Evolutionary conservation across 352 stramenopile species (phyloP), one percentile per base, ranked within the genome.

Genomic region (Pythium sukuiense): DNA sequence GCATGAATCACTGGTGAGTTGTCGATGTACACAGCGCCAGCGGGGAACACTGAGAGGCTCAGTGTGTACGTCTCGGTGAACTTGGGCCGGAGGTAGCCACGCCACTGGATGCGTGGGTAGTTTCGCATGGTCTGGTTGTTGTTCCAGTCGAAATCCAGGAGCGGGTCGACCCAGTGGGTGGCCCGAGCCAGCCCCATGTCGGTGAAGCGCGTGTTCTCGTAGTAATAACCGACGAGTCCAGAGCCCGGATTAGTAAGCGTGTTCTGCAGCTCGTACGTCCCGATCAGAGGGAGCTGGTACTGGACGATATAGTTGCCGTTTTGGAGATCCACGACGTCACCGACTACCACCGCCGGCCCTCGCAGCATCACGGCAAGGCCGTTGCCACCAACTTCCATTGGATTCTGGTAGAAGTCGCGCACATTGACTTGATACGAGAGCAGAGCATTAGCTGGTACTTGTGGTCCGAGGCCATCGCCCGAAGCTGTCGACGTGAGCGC

Each of bases 51-150:
- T 0, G 50, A 37, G 2, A 73, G 52, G 37, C 26, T n/a, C 13
- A 73, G 46, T 6, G 39, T 65, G 43, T 66, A 73, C 18, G 6
- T 49, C 43, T 73, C 67, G 0, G 67, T 69, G 33, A 55, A 69
- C 33, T 55, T 30, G 0, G 67, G 67, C 37, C 61, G 55, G 20
- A 73, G 57, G 20, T 59, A 73, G 4, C 67, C 67, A 5, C 56
- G 60, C 67, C 67, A 73, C 39, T 69, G 67, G 50, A 73, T 63
- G 1, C 67, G 67, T n/a, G 67, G 67, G 50, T 69, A 73, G 33
- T 62, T 61, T 18, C 67, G 67, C 61, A 69, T 73, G 29, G 61
- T 73, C 35, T 65, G 20, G 41, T 73, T 73, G 13, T 45, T 48
- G 3, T 24, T 33, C 67, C 67, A 73, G 52, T 73, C 67, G 39